Percentiles rank a stretch among this genome's conserved stretches.
These are phyloP conservation scores for Puya raimondii DNA, from an alignment of 176 grass and related monocot species.

Conservation along the genomic window DNA sequence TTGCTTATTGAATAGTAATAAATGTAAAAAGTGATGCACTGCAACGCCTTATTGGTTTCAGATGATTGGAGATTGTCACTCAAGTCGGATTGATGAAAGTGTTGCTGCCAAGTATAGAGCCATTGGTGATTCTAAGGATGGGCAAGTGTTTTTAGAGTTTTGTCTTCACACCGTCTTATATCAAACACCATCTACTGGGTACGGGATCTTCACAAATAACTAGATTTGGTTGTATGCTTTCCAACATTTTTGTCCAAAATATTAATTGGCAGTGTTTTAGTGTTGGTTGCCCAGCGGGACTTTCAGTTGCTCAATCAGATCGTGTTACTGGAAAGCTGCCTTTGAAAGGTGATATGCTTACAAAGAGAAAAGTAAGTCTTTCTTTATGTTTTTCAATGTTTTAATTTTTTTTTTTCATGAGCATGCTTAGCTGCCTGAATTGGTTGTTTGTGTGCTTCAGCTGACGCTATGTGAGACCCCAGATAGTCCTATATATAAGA, in stretches of 20 bases:
- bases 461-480: too few species aligned
- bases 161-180: slow-evolving; percentile 81
- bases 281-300: slow-evolving; percentile 60
- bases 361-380: slow-evolving; percentile 61
- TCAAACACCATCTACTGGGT: slow-evolving; percentile 61
- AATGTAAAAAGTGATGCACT: not conserved
- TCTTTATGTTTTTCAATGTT: not conserved
- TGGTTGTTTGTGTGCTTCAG: not conserved
- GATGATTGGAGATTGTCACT: slow-evolving; percentile 76
- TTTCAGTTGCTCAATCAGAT: slow-evolving; percentile 67
- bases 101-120: slow-evolving; percentile 57
- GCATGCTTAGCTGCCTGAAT: not conserved
- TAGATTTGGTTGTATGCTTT: slow-evolving; percentile 6
- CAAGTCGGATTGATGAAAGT: slow-evolving; percentile 45
- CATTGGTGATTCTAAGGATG: slow-evolving; percentile 51
- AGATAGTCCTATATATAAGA: too few species aligned
- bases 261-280: slow-evolving; percentile 29
- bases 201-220: slow-evolving; percentile 25
- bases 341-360: slow-evolving; percentile 57
- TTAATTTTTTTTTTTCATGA: not conserved
- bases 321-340: slow-evolving; percentile 74
- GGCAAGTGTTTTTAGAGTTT: slow-evolving; percentile 65
- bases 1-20: too few species aligned
- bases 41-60: slow-evolving; percentile 10
- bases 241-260: not conserved